These are phyloP conservation scores for Penicillium griseofulvum DNA, from an alignment of 2,329 filamentous ascomycete genomes.

Conservation along the genomic window DNA sequence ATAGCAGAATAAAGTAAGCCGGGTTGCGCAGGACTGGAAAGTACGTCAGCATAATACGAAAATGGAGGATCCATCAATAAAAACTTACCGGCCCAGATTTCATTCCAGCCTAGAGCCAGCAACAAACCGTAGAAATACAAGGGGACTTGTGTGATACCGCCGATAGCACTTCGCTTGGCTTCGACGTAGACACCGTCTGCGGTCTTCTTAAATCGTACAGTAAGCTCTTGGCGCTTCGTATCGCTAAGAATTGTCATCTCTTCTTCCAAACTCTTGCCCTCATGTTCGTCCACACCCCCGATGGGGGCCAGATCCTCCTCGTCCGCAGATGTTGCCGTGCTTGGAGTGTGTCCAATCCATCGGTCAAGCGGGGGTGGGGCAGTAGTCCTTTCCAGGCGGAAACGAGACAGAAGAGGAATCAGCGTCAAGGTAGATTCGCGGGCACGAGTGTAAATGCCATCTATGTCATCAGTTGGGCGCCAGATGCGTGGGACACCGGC, in stretches of 20 bases:
- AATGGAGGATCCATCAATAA: slow-evolving; percentile 10
- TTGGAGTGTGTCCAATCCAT: slow-evolving; percentile 78
- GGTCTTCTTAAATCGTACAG: slow-evolving; percentile 95
- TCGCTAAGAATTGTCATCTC: slow-evolving; percentile 95
- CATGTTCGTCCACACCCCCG: slow-evolving; percentile 90
- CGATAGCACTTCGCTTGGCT: slow-evolving; percentile 94
- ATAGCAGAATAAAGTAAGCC: slow-evolving; percentile 83
- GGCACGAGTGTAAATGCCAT: slow-evolving; percentile 88
- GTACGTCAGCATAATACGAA: slow-evolving; percentile 2
- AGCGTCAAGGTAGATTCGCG: slow-evolving; percentile 88
- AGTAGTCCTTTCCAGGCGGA: slow-evolving; percentile 72
- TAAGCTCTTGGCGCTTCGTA: slow-evolving; percentile 83
- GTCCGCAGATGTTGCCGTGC: slow-evolving; percentile 72
- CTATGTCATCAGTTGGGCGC: slow-evolving; percentile 95
- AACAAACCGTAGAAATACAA: slow-evolving; percentile 91
- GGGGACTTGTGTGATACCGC: slow-evolving; percentile 89
- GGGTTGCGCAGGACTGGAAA: slow-evolving; percentile 83
- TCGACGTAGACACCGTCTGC: slow-evolving; percentile 97
- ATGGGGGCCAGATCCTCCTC: slow-evolving; percentile 88
- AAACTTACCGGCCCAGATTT: slow-evolving; percentile 82
- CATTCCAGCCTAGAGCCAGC: slow-evolving; percentile 95
- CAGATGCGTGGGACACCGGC: slow-evolving; percentile 92
- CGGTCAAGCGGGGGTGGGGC: slow-evolving; percentile 75
- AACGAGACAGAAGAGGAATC: slow-evolving; percentile 83
- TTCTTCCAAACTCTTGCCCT: slow-evolving; percentile 90